Evolutionary conservation across 495 filamentous ascomycete genomes (phyloP).

Genomic region (Baudoinia panamericana): DNA sequence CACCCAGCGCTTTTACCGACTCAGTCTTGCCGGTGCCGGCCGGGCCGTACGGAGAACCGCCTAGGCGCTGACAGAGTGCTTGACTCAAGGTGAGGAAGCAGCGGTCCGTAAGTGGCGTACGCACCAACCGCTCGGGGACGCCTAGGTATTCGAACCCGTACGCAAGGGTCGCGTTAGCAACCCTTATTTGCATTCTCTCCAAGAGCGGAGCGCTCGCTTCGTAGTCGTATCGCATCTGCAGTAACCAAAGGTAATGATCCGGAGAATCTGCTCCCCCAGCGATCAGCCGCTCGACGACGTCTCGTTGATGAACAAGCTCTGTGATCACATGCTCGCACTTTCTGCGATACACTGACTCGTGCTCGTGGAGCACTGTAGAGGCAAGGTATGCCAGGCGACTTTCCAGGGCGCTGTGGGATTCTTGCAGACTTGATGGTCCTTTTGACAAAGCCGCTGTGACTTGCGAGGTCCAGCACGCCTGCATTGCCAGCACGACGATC

Average conservation of each 20-base stretch:
- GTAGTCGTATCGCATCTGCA: conserved; percentile 98
- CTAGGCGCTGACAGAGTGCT: conserved; percentile 84
- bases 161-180: conserved; percentile 89
- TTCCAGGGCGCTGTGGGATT: conserved; percentile 61
- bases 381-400: conserved; percentile 72
- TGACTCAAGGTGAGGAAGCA: conserved; percentile 97
- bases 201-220: conserved; percentile 64
- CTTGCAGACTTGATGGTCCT: conserved; percentile 51
- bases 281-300: conserved; percentile 73
- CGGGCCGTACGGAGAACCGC: conserved; percentile 93
- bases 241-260: conserved; percentile 79
- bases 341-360: conserved; percentile 75
- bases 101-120: conserved; percentile 90
- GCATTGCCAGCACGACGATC: conserved; percentile 89
- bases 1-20: conserved; percentile 91
- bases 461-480: conserved; percentile 79
- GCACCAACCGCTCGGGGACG: conserved; percentile 85
- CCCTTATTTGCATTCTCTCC: conserved; percentile 76
- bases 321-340: conserved; percentile 99
- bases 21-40: conserved; percentile 99
- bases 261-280: conserved; percentile 59
- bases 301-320: conserved; percentile 94
- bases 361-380: conserved; percentile 74
- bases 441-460: conserved; percentile 62
- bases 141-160: conserved; percentile 98